Evolutionary conservation across 2,329 filamentous ascomycete species (phyloP).

Genomic region (Cercospora sp.): DNA sequence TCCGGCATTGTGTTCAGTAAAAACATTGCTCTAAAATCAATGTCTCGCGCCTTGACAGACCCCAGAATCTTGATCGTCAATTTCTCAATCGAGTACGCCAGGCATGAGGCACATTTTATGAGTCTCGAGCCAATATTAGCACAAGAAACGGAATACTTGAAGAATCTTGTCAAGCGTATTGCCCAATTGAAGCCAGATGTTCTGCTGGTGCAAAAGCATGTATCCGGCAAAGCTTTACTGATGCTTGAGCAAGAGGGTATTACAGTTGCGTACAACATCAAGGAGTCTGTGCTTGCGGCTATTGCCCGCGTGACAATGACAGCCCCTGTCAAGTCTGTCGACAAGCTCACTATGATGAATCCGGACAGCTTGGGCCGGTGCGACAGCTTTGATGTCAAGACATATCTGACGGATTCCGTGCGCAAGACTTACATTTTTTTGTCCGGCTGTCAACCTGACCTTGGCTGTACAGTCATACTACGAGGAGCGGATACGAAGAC

Average conservation of each 20-base stretch:
- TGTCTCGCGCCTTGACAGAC: constrained; percentile 80
- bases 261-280: constrained; percentile 94
- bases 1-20: constrained; percentile 97
- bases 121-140: constrained; percentile 94
- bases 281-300: constrained; percentile 90
- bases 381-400: constrained; percentile 90
- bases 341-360: constrained; percentile 75
- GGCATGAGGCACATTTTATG: constrained; percentile 95
- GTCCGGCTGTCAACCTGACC: constrained; percentile 81
- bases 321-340: constrained; percentile 88
- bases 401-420: constrained; percentile 78
- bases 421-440: constrained; percentile 97
- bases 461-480: constrained; percentile 92
- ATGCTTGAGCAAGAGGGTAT: constrained; percentile 86
- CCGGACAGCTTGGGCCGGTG: constrained; percentile 76
- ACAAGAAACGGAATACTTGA: constrained; percentile 90
- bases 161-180: constrained; percentile 89
- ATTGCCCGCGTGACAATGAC: constrained; percentile 91
- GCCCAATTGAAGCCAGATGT: constrained; percentile 81
- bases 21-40: constrained; percentile 92
- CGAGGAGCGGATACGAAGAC: constrained; percentile 73
- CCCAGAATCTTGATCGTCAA: constrained; percentile 90
- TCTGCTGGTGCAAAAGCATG: constrained; percentile 86
- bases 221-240: constrained; percentile 86
- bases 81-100: constrained; percentile 93